Conservation (phyloP, 768 basidiomycete genomes). For the Lactarius trivialis region DNA sequence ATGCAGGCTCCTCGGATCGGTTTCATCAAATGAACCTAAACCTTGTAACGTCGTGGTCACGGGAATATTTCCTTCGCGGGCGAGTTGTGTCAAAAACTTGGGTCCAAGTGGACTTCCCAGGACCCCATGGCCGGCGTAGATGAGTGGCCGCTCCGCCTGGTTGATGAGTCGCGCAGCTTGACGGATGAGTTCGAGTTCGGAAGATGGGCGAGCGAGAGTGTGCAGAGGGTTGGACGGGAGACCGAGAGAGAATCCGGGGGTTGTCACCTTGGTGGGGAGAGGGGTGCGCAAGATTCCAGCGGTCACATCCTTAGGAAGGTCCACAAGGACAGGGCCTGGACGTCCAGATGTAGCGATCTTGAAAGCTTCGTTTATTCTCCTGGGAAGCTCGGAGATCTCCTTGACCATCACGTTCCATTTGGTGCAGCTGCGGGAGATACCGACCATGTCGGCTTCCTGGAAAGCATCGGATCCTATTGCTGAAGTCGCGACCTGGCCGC, state of each 20-base stretch:
- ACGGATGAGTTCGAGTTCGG: conserved; percentile 58
- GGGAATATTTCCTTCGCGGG: conserved; percentile 86
- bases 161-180: conserved; percentile 91
- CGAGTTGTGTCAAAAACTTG: conserved; percentile 67
- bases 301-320: conserved; percentile 98
- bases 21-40: conserved; percentile 93
- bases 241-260: conserved; percentile 67
- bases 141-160: conserved; percentile 79
- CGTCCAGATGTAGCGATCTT: conserved; percentile 97
- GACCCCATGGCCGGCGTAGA: conserved; percentile 91
- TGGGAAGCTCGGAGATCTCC: conserved; percentile 88
- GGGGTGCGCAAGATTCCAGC: conserved; percentile 84
- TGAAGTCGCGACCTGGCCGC: conserved; percentile 98
- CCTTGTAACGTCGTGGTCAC: conserved; percentile 97
- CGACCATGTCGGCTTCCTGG: conserved; percentile 96
- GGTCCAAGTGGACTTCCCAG: conserved; percentile 80
- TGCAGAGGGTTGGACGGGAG: conserved; percentile 72
- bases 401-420: conserved; percentile 99
- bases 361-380: conserved; percentile 98
- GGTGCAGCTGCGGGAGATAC: conserved; percentile 94
- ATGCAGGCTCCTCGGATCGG: conserved; percentile 76
- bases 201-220: conserved; percentile 32
- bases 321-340: conserved; percentile 96
- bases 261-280: conserved; percentile 79
- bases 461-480: conserved; percentile 98